phyloP scores from a whole-genome alignment of 305 asterid genomes.

The Petunia hybrid region DNA sequence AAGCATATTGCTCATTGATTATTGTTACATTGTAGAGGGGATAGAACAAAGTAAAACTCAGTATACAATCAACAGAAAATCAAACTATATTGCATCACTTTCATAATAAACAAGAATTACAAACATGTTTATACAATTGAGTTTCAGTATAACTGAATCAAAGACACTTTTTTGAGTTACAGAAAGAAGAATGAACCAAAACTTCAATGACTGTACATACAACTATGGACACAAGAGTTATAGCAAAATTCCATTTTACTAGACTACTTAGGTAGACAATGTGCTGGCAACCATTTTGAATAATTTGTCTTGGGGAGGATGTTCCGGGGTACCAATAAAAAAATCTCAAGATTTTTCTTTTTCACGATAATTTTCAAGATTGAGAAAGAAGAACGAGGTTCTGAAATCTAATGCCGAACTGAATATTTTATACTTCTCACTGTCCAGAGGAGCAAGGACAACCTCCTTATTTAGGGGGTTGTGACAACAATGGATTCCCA shows the following conservation, averaged over 20 bases:
- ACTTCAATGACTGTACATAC: slow-evolving; percentile 20
- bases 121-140: slow-evolving; percentile 23
- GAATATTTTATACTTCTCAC: slow-evolving; percentile 31
- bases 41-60: neutral
- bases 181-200: neutral
- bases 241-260: slow-evolving; percentile 26
- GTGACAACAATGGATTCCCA: slow-evolving; percentile 50
- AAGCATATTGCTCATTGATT: neutral
- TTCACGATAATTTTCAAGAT: neutral
- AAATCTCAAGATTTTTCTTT: neutral
- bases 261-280: neutral
- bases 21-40: slow-evolving; percentile 3
- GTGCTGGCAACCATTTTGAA: slow-evolving; percentile 24
- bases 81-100: neutral
- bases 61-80: slow-evolving; percentile 4
- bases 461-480: slow-evolving; percentile 38
- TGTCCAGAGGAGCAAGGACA: slow-evolving; percentile 23
- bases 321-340: slow-evolving; percentile 5
- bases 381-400: neutral
- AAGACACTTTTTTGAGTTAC: slow-evolving; percentile 10
- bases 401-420: slow-evolving; percentile 21
- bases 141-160: neutral
- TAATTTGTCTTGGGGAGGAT: slow-evolving; percentile 30
- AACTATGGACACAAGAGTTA: neutral
- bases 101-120: neutral